phyloP scores from a whole-genome alignment of 2,329 filamentous ascomycete genomes.

The Pseudopithomyces maydicus region DNA sequence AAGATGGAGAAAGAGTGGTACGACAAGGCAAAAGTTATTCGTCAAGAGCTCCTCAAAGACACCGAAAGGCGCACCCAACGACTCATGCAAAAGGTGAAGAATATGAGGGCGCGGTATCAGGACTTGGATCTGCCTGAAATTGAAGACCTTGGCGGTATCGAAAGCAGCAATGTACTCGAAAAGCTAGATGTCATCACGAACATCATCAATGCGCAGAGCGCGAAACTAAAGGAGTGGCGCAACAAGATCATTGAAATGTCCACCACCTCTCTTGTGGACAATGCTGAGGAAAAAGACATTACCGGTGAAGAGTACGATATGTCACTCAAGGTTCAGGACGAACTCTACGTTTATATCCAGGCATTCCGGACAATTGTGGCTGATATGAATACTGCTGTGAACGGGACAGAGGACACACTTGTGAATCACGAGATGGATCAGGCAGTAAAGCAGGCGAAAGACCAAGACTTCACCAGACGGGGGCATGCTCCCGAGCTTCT shows the following conservation, averaged over 20 bases:
- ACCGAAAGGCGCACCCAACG: slow-evolving; percentile 62
- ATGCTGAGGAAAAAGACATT: slow-evolving; percentile 72
- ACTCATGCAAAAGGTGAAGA: slow-evolving; percentile 63
- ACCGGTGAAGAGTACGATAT: slow-evolving; percentile 91
- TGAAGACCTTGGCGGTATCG: slow-evolving; percentile 68
- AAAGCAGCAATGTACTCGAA: slow-evolving; percentile 70
- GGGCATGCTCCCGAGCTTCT: slow-evolving; percentile 75
- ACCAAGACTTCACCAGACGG: slow-evolving; percentile 63
- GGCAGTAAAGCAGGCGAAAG: slow-evolving; percentile 64
- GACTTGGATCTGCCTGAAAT: slow-evolving; percentile 58
- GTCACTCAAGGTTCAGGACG: slow-evolving; percentile 85
- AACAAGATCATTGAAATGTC: slow-evolving; percentile 74
- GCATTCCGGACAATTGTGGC: slow-evolving; percentile 75
- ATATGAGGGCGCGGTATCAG: slow-evolving; percentile 24
- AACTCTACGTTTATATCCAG: slow-evolving; percentile 85
- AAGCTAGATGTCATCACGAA: slow-evolving; percentile 68
- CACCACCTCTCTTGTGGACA: slow-evolving; percentile 77
- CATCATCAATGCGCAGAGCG: slow-evolving; percentile 73
- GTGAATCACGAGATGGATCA: slow-evolving; percentile 73
- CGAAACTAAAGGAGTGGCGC: slow-evolving; percentile 75
- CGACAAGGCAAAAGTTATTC: slow-evolving; percentile 75
- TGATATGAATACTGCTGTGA: slow-evolving; percentile 77
- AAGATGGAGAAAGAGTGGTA: slow-evolving; percentile 74
- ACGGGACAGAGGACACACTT: slow-evolving; percentile 76
- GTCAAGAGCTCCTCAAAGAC: slow-evolving; percentile 75